phyloP scores from a whole-genome alignment of 1,284 basidiomycete species.

The Gomphus bonarii region DNA sequence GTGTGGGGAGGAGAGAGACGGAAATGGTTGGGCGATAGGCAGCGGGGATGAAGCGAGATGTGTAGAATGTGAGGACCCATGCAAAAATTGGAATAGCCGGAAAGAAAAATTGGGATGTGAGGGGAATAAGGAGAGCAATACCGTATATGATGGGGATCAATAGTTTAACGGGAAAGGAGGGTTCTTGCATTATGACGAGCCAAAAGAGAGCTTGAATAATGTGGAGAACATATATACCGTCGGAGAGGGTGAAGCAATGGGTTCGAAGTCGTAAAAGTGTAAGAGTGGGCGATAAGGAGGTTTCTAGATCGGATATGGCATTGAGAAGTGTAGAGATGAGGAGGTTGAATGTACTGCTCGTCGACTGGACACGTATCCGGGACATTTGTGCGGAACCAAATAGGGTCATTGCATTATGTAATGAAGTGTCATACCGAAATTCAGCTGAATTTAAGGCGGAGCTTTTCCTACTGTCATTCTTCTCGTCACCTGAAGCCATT shows the following conservation, averaged over 20 bases:
- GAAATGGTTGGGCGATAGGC: constrained; percentile 73
- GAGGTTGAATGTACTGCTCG: constrained; percentile 1
- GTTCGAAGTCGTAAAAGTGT: constrained; percentile 54
- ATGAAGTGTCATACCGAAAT: too few relatives aligned
- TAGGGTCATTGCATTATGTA: too few relatives aligned
- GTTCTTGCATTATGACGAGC: constrained; percentile 67
- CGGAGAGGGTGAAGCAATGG: constrained; percentile 50
- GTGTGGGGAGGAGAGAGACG: constrained; percentile 86
- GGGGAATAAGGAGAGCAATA: constrained; percentile 66
- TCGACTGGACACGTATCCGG: constrained; percentile 4
- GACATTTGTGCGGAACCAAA: neutral
- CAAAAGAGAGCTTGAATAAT: constrained; percentile 61
- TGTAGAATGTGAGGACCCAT: constrained; percentile 82
- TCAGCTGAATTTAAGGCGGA: too few relatives aligned
- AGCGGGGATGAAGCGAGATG: constrained; percentile 76
- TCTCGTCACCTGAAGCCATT: neutral
- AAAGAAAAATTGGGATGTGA: constrained; percentile 88
- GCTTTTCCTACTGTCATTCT: too few relatives aligned
- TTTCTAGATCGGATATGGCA: constrained; percentile 62
- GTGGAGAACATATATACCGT: constrained; percentile 49
- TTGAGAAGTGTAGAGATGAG: constrained; percentile 44
- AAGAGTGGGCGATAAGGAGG: constrained; percentile 60
- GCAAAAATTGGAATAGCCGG: constrained; percentile 83
- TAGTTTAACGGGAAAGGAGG: constrained; percentile 69
- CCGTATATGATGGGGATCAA: constrained; percentile 69